Evolutionary conservation across 805 yeast species (phyloP).

Genomic region (Ogataea angusta): DNA sequence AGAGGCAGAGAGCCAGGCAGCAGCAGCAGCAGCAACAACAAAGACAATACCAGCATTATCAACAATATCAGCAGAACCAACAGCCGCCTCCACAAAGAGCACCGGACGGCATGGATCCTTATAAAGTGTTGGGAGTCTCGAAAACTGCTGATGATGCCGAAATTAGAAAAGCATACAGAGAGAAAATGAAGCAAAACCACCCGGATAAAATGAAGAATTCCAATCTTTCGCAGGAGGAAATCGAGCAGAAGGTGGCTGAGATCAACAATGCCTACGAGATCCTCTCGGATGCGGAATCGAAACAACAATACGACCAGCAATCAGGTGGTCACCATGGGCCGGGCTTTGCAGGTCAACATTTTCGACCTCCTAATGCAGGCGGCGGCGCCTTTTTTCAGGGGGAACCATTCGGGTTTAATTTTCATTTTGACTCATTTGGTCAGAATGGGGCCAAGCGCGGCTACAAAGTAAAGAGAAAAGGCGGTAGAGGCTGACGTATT

Average conservation of each 20-base stretch:
- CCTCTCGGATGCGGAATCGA: slow-evolving; percentile 61
- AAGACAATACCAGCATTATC: slow-evolving; percentile 39
- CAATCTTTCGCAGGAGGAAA: slow-evolving; percentile 61
- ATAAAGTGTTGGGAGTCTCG: slow-evolving; percentile 69
- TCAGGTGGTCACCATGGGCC: slow-evolving; percentile 24
- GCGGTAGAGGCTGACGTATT: slow-evolving; percentile 1
- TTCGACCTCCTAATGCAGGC: slow-evolving; percentile 6
- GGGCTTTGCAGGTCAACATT: background rate
- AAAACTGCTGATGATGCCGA: slow-evolving; percentile 66
- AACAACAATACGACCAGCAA: slow-evolving; percentile 57
- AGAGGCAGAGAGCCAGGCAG: slow-evolving; percentile 38
- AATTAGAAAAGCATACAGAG: slow-evolving; percentile 77
- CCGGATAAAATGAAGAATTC: slow-evolving; percentile 82
- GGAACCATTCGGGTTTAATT: slow-evolving; percentile 7
- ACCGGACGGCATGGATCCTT: slow-evolving; percentile 55
- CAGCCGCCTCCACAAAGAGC: slow-evolving; percentile 28
- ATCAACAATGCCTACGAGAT: slow-evolving; percentile 92
- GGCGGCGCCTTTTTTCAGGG: slow-evolving; percentile 5
- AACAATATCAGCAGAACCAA: slow-evolving; percentile 35
- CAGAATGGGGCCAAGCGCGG: slow-evolving; percentile 1
- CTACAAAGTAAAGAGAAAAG: slow-evolving; percentile 6
- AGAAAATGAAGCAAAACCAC: slow-evolving; percentile 75
- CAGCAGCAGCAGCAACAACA: slow-evolving; percentile 47
- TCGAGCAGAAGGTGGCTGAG: slow-evolving; percentile 83
- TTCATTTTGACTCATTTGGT: slow-evolving; percentile 10